Evolutionary conservation across 495 filamentous ascomycete genomes (phyloP).

Genomic region (Penicillium psychrofluorescens): DNA sequence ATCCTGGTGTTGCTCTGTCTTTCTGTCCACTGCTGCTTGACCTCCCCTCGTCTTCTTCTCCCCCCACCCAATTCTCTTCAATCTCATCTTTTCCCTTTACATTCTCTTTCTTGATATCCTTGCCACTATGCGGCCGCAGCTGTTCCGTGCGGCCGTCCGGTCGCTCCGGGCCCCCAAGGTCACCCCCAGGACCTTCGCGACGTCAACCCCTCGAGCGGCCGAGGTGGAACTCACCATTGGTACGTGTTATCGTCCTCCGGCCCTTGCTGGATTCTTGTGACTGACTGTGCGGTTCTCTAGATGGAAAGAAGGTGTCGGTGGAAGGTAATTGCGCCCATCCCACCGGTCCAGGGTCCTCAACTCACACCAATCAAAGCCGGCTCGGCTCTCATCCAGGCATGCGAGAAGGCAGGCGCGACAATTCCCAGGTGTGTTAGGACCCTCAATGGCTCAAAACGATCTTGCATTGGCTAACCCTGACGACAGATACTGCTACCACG

Average conservation of each 20-base stretch:
- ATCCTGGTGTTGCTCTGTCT: constrained; percentile 2
- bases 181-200: constrained; percentile 67
- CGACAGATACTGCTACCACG: constrained; percentile 95
- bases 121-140: constrained; percentile 78
- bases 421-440: constrained; percentile 61
- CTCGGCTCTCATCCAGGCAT: constrained; percentile 95
- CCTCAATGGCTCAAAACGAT: neutral
- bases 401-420: constrained; percentile 91
- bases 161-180: constrained; percentile 55
- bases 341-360: constrained; percentile 4
- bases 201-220: constrained; percentile 62
- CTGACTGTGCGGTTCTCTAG: constrained; percentile 33
- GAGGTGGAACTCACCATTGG: constrained; percentile 95
- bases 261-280: constrained; percentile 12
- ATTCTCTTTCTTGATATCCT: constrained; percentile 25
- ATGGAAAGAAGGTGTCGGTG: constrained; percentile 92
- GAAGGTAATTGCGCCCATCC: constrained; percentile 57
- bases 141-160: constrained; percentile 81
- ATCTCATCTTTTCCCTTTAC: constrained; percentile 23
- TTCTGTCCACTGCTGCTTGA: no score
- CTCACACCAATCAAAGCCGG: constrained; percentile 45
- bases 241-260: constrained; percentile 35
- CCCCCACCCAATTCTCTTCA: constrained; percentile 11
- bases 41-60: neutral
- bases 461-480: constrained; percentile 26